Evolutionary conservation across 345 rosid genomes (phyloP).

Genomic region (Diplotaxis tenuifolia): DNA sequence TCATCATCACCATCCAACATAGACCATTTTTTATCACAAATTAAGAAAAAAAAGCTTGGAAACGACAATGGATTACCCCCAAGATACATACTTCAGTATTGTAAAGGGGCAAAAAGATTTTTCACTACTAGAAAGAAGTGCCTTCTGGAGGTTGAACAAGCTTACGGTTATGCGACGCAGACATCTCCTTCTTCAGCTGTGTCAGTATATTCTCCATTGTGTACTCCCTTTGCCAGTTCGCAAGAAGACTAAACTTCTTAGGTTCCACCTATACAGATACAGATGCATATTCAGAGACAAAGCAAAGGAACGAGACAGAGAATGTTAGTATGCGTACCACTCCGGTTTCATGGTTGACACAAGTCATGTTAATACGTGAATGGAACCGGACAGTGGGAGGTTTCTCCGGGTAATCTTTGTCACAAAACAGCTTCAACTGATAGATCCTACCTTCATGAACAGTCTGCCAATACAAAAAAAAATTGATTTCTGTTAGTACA

Average conservation of each 20-base stretch:
- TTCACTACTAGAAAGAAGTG: conserved; percentile 59
- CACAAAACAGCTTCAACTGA: conserved; percentile 97
- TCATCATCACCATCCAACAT: conserved; percentile 37
- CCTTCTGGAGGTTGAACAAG: conserved; percentile 87
- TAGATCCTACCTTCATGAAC: conserved; percentile 96
- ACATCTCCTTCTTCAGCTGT: conserved; percentile 81
- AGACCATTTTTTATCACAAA: conserved; percentile 25
- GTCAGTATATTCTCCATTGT: conserved; percentile 76
- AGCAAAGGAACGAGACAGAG: background rate
- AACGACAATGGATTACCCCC: conserved; percentile 33
- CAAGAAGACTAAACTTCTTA: conserved; percentile 65
- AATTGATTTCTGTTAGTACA: conserved; percentile 2
- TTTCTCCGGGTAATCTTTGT: conserved; percentile 96
- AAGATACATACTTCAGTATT: conserved; percentile 20
- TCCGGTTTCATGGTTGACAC: conserved; percentile 95
- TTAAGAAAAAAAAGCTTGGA: conserved; percentile 1
- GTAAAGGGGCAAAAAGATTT: conserved; percentile 21
- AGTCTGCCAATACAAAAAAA: conserved; percentile 45
- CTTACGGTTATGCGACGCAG: conserved; percentile 67
- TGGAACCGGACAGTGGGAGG: conserved; percentile 96
- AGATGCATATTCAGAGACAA: background rate
- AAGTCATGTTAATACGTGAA: conserved; percentile 87
- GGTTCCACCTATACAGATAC: conserved; percentile 54
- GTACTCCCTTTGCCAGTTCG: conserved; percentile 76
- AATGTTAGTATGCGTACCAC: conserved; percentile 50